Evolutionary conservation across 169 alveolate genomes (phyloP), one percentile per base, ranked within the genome.

Genomic region (Eimeria brunetti): DNA sequence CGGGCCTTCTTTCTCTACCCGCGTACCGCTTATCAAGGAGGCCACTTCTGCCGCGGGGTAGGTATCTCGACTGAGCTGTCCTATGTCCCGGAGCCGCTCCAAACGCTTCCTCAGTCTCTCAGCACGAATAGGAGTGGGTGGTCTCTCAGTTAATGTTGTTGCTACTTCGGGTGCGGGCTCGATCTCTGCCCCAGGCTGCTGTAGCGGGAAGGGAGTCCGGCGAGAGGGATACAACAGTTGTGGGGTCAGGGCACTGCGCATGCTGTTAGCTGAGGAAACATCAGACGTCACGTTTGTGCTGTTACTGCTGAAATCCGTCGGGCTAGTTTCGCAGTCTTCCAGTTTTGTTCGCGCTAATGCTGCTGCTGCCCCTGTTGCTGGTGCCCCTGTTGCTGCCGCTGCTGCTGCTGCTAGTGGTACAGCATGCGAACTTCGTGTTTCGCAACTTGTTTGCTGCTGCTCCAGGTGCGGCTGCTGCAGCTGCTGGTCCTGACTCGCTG

Each of bases 1-100:
- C 20, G 89, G 89, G n/a, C 89, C 89, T 18, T 81, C 89, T 36
- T 56, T 81, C 89, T 81, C 89, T 71, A 81, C 89, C 38, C 69
- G 33, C 24, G 73, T 44, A 27, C 69, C 69, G 33, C 73, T 22
- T 7, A 81, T 56, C 56, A 81, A 11, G 30, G 67, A 51, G 30
- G 73, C 73, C 51, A 81, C 89, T 81, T 81, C 89, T 51, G 89
- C 89, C 53, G 89, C 89, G 16, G 89, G 89, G 62, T 46, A 81
- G 69, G 64, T 81, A 56, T 81, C 89, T 14, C 46, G 30, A 36
- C 75, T 44, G 49, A 81, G 89, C 73, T 81, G 51, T 1, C 89
- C 89, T 33, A 16, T 22, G 16, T 49, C 71, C 38, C 69, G 64
- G 51, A 81, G 73, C 56, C 12, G 22, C 22, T 81, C 89, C 73